Evolutionary conservation across 2,329 filamentous ascomycete species (phyloP).

Genomic region (Epichloe festucae): DNA sequence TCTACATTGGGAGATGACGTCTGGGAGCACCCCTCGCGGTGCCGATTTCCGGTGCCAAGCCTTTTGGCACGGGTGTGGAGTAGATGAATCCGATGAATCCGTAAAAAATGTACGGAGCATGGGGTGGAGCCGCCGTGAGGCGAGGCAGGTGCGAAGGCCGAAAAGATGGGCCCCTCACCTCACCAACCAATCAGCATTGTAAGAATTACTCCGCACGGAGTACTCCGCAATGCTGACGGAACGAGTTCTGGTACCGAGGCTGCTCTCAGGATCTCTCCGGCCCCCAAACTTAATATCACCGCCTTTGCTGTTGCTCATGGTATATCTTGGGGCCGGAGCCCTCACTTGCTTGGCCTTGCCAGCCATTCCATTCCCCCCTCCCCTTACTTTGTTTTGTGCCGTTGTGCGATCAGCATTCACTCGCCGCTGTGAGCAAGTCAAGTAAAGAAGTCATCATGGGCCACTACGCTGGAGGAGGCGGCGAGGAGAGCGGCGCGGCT

Average conservation of each 20-base stretch:
- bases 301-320: background rate
- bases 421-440: background rate
- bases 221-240: too few relatives aligned
- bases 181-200: too few relatives aligned
- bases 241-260: too few relatives aligned
- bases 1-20: too few relatives aligned
- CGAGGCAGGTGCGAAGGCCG: too few relatives aligned
- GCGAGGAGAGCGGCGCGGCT: constrained; percentile 16
- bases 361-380: background rate
- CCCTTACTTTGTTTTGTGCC: background rate
- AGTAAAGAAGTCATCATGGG: constrained; percentile 1
- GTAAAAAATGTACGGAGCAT: too few relatives aligned
- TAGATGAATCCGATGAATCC: background rate
- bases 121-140: too few relatives aligned
- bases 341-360: background rate
- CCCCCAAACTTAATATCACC: too few relatives aligned
- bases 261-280: too few relatives aligned
- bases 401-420: background rate
- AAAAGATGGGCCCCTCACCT: too few relatives aligned
- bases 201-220: too few relatives aligned
- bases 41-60: constrained; percentile 1
- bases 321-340: background rate
- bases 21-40: background rate
- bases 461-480: constrained; percentile 14
- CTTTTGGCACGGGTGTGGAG: background rate